A percentile compares a stretch with the other conserved stretches of the same genome.
phyloP scores from a whole-genome alignment of 441 rosid species.

The Adansonia gregorii region DNA sequence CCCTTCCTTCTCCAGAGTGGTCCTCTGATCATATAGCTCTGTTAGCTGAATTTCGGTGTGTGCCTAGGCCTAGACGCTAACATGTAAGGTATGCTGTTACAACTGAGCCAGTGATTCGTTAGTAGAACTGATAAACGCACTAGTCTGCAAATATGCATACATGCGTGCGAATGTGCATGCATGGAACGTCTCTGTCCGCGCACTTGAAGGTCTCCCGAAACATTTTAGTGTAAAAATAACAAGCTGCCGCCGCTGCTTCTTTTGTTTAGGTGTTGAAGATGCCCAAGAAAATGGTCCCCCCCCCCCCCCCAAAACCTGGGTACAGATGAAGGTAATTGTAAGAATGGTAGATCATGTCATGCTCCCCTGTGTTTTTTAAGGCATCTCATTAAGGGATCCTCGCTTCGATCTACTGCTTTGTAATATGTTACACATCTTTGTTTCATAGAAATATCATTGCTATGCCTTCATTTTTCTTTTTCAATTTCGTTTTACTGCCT shows the following conservation, averaged over 20 bases:
- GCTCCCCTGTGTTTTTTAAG: slow-evolving; percentile 31
- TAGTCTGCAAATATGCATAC: neutral
- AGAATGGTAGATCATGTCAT: slow-evolving; percentile 47
- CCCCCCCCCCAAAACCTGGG: too few species aligned
- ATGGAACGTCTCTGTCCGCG: neutral
- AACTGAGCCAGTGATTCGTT: neutral
- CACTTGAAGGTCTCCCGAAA: neutral
- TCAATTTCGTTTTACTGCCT: neutral
- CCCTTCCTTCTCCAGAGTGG: slow-evolving; percentile 99
- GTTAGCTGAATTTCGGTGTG: slow-evolving; percentile 96
- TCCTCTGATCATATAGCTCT: slow-evolving; percentile 99
- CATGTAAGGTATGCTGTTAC: slow-evolving; percentile 28
- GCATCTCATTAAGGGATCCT: slow-evolving; percentile 34
- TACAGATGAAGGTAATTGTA: slow-evolving; percentile 35
- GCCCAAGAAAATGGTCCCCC: slow-evolving; percentile 20
- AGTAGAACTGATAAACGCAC: neutral
- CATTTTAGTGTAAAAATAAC: neutral
- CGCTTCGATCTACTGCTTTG: slow-evolving; percentile 45
- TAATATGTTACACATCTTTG: slow-evolving; percentile 47
- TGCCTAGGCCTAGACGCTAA: slow-evolving; percentile 92
- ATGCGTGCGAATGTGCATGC: neutral
- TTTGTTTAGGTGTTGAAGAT: slow-evolving; percentile 39
- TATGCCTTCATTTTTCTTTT: slow-evolving; percentile 23
- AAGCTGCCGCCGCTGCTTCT: neutral
- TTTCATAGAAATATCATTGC: slow-evolving; percentile 49